phyloP scores from a whole-genome alignment of 192 early-diverging fungal genomes.

The Rhizophagus prolifer region DNA sequence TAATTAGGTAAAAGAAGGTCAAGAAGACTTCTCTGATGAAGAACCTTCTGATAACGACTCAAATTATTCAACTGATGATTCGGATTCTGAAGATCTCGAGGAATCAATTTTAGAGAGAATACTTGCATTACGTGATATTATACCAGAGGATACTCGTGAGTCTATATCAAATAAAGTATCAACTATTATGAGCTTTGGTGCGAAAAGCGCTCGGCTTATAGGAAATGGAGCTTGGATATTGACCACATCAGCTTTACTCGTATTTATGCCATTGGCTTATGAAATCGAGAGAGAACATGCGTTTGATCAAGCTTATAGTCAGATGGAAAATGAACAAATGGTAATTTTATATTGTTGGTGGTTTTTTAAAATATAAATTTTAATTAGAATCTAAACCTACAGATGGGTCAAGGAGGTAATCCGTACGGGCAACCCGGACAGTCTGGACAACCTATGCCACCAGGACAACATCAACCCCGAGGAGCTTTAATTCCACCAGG shows the following conservation, averaged over 20 bases:
- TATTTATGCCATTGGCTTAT: slow-evolving; percentile 82
- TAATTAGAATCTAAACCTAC: not conserved
- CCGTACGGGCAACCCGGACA: slow-evolving; percentile 17
- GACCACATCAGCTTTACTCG: slow-evolving; percentile 79
- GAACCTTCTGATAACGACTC: slow-evolving; percentile 47
- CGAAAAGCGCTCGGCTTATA: slow-evolving; percentile 57
- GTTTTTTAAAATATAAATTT: not conserved
- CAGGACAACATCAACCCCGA: slow-evolving; percentile 1
- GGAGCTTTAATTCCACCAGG: not conserved
- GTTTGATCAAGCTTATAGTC: slow-evolving; percentile 49
- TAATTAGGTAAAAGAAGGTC: slow-evolving; percentile 51
- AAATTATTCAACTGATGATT: slow-evolving; percentile 60
- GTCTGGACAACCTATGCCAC: not conserved
- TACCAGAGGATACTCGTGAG: slow-evolving; percentile 73
- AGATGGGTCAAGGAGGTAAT: not conserved
- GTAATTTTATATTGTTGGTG: slow-evolving; percentile 5
- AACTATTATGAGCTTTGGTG: slow-evolving; percentile 59
- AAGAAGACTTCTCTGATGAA: slow-evolving; percentile 50
- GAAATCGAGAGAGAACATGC: slow-evolving; percentile 88
- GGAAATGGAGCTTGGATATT: slow-evolving; percentile 89
- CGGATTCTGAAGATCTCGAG: slow-evolving; percentile 69
- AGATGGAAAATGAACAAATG: slow-evolving; percentile 65
- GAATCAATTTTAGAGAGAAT: slow-evolving; percentile 81
- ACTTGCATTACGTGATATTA: slow-evolving; percentile 81
- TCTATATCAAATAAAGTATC: slow-evolving; percentile 58